These are phyloP conservation scores for Xylariaceae sp. DNA, from an alignment of 2,329 filamentous ascomycete species.

Conservation along the genomic window DNA sequence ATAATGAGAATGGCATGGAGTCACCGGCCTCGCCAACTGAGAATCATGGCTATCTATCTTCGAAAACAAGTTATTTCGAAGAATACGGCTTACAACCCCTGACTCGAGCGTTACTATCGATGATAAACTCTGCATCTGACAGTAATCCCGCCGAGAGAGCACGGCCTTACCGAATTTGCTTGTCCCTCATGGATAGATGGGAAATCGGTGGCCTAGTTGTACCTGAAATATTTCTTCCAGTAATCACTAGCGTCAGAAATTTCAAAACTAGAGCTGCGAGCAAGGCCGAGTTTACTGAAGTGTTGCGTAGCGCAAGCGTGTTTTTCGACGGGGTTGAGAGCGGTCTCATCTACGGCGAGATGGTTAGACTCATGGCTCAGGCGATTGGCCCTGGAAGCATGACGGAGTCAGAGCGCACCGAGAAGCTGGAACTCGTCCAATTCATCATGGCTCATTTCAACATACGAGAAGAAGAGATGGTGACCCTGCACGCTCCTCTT, in stretches of 20 bases:
- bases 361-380: slow-evolving; percentile 68
- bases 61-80: slow-evolving; percentile 80
- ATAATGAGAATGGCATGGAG: slow-evolving; percentile 52
- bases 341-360: slow-evolving; percentile 85
- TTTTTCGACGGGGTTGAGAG: slow-evolving; percentile 99
- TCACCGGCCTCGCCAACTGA: slow-evolving; percentile 48
- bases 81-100: slow-evolving; percentile 75
- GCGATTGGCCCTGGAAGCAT: slow-evolving; percentile 53
- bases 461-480: slow-evolving; percentile 93
- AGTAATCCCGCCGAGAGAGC: slow-evolving; percentile 68
- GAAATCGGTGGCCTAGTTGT: slow-evolving; percentile 92
- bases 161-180: slow-evolving; percentile 84
- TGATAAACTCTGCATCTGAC: slow-evolving; percentile 64
- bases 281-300: slow-evolving; percentile 78
- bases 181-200: slow-evolving; percentile 98
- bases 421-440: slow-evolving; percentile 71
- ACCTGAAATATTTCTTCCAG: slow-evolving; percentile 83
- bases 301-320: slow-evolving; percentile 87
- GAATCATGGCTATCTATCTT: slow-evolving; percentile 50
- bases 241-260: slow-evolving; percentile 75
- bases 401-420: slow-evolving; percentile 52
- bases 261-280: slow-evolving; percentile 69
- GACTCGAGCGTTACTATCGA: slow-evolving; percentile 71
- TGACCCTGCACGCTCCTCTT: slow-evolving; percentile 80
- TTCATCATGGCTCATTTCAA: slow-evolving; percentile 92